Evolutionary conservation across 768 basidiomycete species (phyloP).

Genomic region (Tylopilus sp.): DNA sequence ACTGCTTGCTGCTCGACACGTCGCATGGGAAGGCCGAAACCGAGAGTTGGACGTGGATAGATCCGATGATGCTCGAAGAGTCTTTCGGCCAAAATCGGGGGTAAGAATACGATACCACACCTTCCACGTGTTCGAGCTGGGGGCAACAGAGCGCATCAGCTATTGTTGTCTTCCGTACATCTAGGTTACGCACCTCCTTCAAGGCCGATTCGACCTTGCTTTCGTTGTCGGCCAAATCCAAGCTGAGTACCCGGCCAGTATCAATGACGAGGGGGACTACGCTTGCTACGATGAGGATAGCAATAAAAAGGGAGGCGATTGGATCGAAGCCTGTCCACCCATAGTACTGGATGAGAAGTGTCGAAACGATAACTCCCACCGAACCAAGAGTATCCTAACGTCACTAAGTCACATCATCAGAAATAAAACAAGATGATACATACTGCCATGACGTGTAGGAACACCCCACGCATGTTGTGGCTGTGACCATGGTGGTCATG

Average conservation of each 20-base stretch:
- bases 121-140: constrained; percentile 73
- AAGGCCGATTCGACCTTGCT: constrained; percentile 54
- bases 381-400: constrained; percentile 89
- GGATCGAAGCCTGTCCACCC: constrained; percentile 99
- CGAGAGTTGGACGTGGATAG: constrained; percentile 86
- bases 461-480: constrained; percentile 99
- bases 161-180: neutral
- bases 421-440: constrained; percentile 22
- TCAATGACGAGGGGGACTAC: constrained; percentile 95
- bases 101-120: constrained; percentile 73
- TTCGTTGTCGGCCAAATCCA: constrained; percentile 75
- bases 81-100: constrained; percentile 98
- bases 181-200: constrained; percentile 48
- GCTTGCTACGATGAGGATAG: constrained; percentile 89
- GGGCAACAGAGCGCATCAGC: neutral
- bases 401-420: constrained; percentile 7
- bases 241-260: constrained; percentile 80
- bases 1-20: constrained; percentile 26
- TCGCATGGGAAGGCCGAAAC: constrained; percentile 50
- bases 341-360: constrained; percentile 89
- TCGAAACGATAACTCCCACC: constrained; percentile 97
- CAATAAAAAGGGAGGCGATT: constrained; percentile 95
- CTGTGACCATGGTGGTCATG: constrained; percentile 79
- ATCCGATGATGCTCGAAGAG: constrained; percentile 78
- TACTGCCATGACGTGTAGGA: constrained; percentile 95